Conservation (phyloP, 169 alveolate species). For the Perkinsus olseni region DNA sequence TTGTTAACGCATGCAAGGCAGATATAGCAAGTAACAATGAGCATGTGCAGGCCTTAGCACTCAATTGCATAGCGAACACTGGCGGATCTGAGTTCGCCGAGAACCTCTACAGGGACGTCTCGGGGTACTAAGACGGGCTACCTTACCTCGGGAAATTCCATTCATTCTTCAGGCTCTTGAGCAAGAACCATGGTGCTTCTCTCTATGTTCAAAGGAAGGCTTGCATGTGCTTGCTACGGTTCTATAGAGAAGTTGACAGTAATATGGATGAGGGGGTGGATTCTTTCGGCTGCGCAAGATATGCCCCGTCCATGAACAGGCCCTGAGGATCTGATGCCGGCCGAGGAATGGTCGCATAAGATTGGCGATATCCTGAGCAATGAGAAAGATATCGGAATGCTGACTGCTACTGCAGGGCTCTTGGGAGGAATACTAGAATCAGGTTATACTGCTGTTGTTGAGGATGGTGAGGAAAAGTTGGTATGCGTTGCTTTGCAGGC, state of each 20-base stretch:
- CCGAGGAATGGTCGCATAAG: neutral
- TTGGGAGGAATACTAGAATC: neutral
- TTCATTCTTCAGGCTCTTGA: neutral
- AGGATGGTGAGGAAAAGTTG: too few relatives aligned
- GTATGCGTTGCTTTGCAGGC: neutral
- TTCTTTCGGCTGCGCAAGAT: conserved; percentile 19
- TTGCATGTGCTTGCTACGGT: conserved; percentile 31
- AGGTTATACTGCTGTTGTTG: too few relatives aligned
- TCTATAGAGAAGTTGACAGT: conserved; percentile 22
- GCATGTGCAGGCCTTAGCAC: conserved; percentile 60
- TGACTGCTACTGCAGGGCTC: neutral
- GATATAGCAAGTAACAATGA: conserved; percentile 30
- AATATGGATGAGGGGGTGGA: conserved; percentile 9
- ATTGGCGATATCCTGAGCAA: neutral
- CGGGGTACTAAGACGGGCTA: conserved; percentile 5
- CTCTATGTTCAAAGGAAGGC: conserved; percentile 31
- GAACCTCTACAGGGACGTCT: conserved; percentile 53
- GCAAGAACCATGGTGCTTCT: neutral
- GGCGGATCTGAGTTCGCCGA: conserved; percentile 56
- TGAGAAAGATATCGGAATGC: conserved; percentile 5
- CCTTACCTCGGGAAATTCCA: neutral
- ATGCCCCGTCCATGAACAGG: neutral
- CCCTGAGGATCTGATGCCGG: neutral
- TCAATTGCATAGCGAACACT: conserved; percentile 55
- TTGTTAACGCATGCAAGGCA: neutral